Conservation (phyloP, 495 filamentous ascomycete genomes). For the Letharia lupina region DNA sequence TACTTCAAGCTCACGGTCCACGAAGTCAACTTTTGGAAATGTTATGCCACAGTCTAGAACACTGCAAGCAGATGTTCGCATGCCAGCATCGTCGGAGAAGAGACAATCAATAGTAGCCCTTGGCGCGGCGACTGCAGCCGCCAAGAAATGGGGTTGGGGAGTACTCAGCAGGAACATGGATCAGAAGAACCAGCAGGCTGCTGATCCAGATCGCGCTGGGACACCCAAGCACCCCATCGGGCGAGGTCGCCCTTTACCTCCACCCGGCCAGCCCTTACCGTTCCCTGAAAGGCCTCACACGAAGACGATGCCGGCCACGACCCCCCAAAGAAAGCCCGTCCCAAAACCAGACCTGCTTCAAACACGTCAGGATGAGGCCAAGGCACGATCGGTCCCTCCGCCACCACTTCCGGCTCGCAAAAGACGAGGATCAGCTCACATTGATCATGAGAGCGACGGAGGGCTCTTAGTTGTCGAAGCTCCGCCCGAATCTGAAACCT, state of each 20-base stretch:
- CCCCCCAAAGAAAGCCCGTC: conserved; percentile 56
- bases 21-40: conserved; percentile 12
- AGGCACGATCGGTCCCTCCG: conserved; percentile 27
- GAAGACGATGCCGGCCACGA: conserved; percentile 45
- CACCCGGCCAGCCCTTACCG: conserved; percentile 57
- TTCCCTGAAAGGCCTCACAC: conserved; percentile 59
- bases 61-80: conserved; percentile 11
- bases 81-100: conserved; percentile 13
- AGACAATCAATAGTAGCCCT: conserved; percentile 44
- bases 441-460: conserved; percentile 27
- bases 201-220: conserved; percentile 36
- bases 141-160: conserved; percentile 77
- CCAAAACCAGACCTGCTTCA: conserved; percentile 36
- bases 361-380: conserved; percentile 21
- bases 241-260: conserved; percentile 49
- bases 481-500: conserved; percentile 43
- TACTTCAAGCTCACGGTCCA: conserved; percentile 13
- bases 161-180: conserved; percentile 55
- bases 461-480: conserved; percentile 46
- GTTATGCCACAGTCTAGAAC: conserved; percentile 7
- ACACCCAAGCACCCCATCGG: conserved; percentile 63
- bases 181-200: conserved; percentile 26
- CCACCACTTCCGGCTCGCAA: conserved; percentile 32
- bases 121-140: conserved; percentile 63
- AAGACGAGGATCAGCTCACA: conserved; percentile 31